Evolutionary conservation across 768 basidiomycete genomes (phyloP), one percentile per base, ranked within the genome.

Genomic region (Terana coerulea): DNA sequence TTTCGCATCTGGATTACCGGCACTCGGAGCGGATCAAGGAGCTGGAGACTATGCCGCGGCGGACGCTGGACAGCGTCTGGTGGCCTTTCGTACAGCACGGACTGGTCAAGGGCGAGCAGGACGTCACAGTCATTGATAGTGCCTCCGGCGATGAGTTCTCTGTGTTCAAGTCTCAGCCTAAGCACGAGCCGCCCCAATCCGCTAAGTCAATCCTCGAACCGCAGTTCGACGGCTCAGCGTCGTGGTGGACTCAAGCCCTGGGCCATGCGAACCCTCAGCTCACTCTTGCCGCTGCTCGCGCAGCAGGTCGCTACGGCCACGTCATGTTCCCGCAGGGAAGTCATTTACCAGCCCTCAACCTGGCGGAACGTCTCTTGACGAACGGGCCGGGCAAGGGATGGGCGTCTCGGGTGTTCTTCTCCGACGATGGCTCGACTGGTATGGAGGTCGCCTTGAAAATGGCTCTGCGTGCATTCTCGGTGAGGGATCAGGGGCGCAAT

Each of bases 401-500:
- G 95, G 95, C 95, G 1, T 77, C 81, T 7, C 81, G 91, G 17
- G 95, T 83, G 3, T 98, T 95, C 71, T 92, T 89, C 68, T 91
- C 90, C 5, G 95, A 98, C 63, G 88, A 98, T 58, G 95, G 95
- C 12, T 91, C 92, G 19, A 98, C 95, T 0, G 95, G 85, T 6
- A 95, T 95, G 84, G 95, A 98, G 65, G 86, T 95, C n/a, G 95
- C 92, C 10, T 70, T 98, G 52, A 98, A 98, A 69, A 98, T 98
- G 95, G 95, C 92, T 0, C 69, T 98, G 36, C 77, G 94, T 22
- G 82, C 86, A 2, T 86, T 76, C 55, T 70, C 78, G 12, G 57
- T 68, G 30, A 71, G 74, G 17, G 59, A 77, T 12, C 61, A 67
- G 15, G 59, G 63, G 10, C 60, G 63, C 1, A 59, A 79, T 5